Base-by-base conservation (phyloP, 768 basidiomycete species). In the Phallus indusiatus region DNA sequence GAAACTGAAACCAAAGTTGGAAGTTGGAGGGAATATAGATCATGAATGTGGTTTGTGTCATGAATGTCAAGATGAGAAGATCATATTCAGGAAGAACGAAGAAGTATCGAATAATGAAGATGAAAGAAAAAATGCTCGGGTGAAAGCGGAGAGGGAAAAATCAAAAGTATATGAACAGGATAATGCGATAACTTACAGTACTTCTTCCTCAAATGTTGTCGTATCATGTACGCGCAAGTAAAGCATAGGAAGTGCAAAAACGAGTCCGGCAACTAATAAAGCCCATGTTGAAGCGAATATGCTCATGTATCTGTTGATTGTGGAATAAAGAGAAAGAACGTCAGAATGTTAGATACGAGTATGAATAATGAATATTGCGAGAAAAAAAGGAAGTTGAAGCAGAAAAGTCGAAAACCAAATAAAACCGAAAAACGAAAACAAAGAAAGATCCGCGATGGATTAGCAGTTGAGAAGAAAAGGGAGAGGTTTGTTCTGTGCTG, bases 271-370 rank as follows among this genome's bases (percentile, higher is more conserved):
- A 36, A 79, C 79, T 49, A 87, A 80, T 28, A 89, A 74, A n/a
- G 74, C 75, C 86, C 87, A 89, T 0, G 87, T 87, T 18, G 85
- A 85, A 60, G 84, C 65, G 66, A 89, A 86, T 35, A 89, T 77
- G 64, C 78, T 85, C 81, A 86, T 83, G 70, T 77, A 89, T 24
- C 72, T 74, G 64, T 33, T 10, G 61, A 53, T 28, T 28, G 28
- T n/a, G 11, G 17, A 54, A 54, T 36, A n/a, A 34, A 10, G 14
- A 50, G 1, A n/a, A 6, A 56, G 63, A 28, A 28, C 7, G 28
- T 28, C 28, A 24, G 64, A 47, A 28, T 22, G 18, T 20, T 17
- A 12, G 16, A 28, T 22, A 47, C 34, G 35, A 59, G 59, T 49
- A 54, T 28, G 54, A 17, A 14, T 16, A 28, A n/a, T 28, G 28